Percentiles rank a stretch among this genome's conserved stretches.
Evolutionary conservation across 2,329 filamentous ascomycete genomes (phyloP).

Genomic region (Trichoderma endophyticum): DNA sequence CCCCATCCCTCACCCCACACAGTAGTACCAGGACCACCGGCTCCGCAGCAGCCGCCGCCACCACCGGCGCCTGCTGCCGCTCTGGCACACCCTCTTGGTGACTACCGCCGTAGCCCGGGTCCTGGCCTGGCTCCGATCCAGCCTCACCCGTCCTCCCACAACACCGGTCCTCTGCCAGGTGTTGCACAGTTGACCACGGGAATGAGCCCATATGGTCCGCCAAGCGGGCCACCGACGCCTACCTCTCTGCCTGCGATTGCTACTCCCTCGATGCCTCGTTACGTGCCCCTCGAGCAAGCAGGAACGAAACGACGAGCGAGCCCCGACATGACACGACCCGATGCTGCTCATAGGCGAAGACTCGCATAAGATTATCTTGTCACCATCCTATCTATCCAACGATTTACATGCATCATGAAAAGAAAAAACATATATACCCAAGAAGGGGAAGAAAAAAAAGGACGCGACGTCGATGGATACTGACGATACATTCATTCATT

Average conservation of each 20-base stretch:
- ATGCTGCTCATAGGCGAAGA: conserved; percentile 44
- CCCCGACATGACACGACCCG: conserved; percentile 42
- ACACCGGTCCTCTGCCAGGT: conserved; percentile 53
- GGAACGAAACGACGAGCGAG: conserved; percentile 54
- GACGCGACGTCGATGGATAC: neutral
- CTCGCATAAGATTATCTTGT: conserved; percentile 26
- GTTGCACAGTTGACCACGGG: conserved; percentile 63
- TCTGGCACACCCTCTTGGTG: conserved; percentile 22
- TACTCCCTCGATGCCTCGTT: conserved; percentile 23
- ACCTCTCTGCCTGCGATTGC: conserved; percentile 14
- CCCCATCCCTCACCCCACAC: conserved; percentile 12
- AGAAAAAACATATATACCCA: neutral
- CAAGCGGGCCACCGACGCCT: conserved; percentile 15
- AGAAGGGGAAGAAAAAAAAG: neutral
- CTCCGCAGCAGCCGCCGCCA: conserved; percentile 26
- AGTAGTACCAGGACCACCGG: conserved; percentile 19
- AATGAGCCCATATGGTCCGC: conserved; percentile 53
- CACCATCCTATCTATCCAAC: neutral
- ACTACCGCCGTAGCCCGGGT: conserved; percentile 34
- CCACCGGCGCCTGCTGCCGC: conserved; percentile 24
- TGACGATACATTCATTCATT: neutral
- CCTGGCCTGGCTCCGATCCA: conserved; percentile 55
- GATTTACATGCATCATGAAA: neutral
- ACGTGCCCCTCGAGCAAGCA: conserved; percentile 38
- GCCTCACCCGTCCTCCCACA: conserved; percentile 37